phyloP scores from a whole-genome alignment of 202 grass and related monocot genomes.

The Alloteropsis angusta region DNA sequence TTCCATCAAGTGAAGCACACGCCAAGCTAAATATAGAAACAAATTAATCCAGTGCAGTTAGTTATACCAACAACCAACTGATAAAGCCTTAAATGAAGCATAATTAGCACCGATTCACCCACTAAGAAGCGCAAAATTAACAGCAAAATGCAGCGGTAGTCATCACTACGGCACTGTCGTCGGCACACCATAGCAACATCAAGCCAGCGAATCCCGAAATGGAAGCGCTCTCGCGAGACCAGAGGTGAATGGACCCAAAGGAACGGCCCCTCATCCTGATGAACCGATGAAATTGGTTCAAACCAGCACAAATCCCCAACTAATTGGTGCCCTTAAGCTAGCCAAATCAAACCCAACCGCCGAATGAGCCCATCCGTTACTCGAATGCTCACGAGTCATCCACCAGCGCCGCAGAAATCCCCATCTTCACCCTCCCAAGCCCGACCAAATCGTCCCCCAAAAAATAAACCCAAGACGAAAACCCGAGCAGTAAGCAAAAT shows the following conservation, averaged over 20 bases:
- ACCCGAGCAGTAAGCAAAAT: not conserved
- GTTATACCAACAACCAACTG: not conserved
- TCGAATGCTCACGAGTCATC: not conserved
- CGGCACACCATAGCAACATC: not conserved
- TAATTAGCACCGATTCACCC: not conserved
- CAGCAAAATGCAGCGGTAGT: not conserved
- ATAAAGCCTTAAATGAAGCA: not conserved
- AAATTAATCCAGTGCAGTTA: not conserved
- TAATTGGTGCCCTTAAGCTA: not conserved
- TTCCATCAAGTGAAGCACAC: not conserved
- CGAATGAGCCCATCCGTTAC: not conserved
- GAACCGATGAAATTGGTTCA: conserved; percentile 4
- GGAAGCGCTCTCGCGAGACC: not conserved
- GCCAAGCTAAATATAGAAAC: not conserved
- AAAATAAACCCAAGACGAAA: not conserved
- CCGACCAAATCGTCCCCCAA: not conserved
- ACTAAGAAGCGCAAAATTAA: not conserved
- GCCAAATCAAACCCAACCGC: not conserved
- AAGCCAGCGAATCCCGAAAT: not conserved
- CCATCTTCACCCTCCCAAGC: not conserved
- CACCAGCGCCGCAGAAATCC: not conserved
- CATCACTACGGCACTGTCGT: not conserved
- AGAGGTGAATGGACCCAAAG: conserved; percentile 14
- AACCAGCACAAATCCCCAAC: not conserved
- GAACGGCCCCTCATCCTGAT: not conserved